Base-by-base conservation (phyloP, 768 basidiomycete species). In the Auriscalpium vulgare region DNA sequence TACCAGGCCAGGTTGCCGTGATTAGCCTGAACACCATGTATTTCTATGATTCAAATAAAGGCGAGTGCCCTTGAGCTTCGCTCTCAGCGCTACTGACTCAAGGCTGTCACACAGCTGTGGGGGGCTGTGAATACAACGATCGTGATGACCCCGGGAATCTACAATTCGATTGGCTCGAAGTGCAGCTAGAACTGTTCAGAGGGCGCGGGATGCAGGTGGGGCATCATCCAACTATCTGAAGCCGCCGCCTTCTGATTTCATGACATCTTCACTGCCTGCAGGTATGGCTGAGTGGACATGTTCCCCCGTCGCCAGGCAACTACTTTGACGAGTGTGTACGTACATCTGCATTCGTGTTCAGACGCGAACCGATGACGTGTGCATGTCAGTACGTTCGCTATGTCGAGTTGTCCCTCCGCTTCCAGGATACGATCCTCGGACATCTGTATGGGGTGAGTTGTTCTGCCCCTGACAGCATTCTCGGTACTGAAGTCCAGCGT, bases 1-100 rank as follows among this genome's bases (percentile, higher is more conserved):
- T 95, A 35, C 86, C 88, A 0, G 77, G 84, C 59, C 64, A 81
- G 55, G 63, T 94, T 40, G 90, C 88, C 10, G 88, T 85, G 50
- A 84, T 97, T 65, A 87, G 86, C 61, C 73, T 95, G 51, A 97
- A 94, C 69, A 93, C 92, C 0, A 80, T 95, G 72, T 95, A 90
- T 71, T 94, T 90, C 73, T 95, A 88, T 68, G 88, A 91, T 67
- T 84, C 87, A 13, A 94, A 94, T 69, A 88, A 89, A 74, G 86
- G 90, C 87, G 53, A 56, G 74, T 36, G 34, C 17, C 43, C 19
- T 14, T 29, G 13, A 3, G 14, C 14, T 36, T 13, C 16, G 37
- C 34, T 56, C 3, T 14, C 35, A 4, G 19, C 17, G 45, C 21
- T 36, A 13, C 9, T 40, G 3, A 34, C 40, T 23, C 44, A 16